These are phyloP conservation scores for Salvia hispanica DNA, from an alignment of 257 asterid genomes.

Conservation along the genomic window DNA sequence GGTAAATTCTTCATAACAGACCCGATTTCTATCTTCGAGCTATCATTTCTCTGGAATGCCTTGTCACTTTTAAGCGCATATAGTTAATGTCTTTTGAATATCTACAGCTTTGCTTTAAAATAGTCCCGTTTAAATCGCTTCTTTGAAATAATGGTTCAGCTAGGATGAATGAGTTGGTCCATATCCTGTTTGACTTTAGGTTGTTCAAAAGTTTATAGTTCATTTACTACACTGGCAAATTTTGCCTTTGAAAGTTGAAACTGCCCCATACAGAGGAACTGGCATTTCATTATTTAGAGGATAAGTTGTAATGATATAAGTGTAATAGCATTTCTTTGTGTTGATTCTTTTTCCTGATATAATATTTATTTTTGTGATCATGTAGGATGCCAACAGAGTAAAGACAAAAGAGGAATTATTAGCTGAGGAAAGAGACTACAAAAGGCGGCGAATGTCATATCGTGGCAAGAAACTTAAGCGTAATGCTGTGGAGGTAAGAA, in stretches of 20 bases:
- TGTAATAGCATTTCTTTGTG: background rate
- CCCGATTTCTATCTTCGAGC: background rate
- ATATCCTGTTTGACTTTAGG: slow-evolving; percentile 7
- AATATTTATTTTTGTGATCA: slow-evolving; percentile 21
- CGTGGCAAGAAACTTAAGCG: slow-evolving; percentile 92
- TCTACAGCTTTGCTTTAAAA: background rate
- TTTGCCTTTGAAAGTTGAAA: background rate
- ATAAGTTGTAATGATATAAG: background rate
- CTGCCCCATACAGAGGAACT: background rate
- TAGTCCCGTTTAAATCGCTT: too few relatives aligned
- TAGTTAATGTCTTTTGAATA: background rate
- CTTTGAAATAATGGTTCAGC: too few relatives aligned
- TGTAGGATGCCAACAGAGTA: slow-evolving; percentile 56
- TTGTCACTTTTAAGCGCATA: slow-evolving; percentile 12
- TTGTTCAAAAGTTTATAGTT: background rate
- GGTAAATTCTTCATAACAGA: slow-evolving; percentile 42
- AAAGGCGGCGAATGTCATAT: slow-evolving; percentile 91
- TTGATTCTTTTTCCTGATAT: background rate
- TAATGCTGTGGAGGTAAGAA: slow-evolving; percentile 60
- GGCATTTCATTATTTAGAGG: background rate
- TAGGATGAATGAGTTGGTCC: slow-evolving; percentile 4
- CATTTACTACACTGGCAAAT: background rate
- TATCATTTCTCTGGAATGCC: background rate
- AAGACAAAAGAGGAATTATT: slow-evolving; percentile 88
- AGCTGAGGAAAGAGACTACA: slow-evolving; percentile 99